These are phyloP conservation scores for Blastobotrys chiropterorum DNA, from an alignment of 805 yeast species.

Conservation along the genomic window DNA sequence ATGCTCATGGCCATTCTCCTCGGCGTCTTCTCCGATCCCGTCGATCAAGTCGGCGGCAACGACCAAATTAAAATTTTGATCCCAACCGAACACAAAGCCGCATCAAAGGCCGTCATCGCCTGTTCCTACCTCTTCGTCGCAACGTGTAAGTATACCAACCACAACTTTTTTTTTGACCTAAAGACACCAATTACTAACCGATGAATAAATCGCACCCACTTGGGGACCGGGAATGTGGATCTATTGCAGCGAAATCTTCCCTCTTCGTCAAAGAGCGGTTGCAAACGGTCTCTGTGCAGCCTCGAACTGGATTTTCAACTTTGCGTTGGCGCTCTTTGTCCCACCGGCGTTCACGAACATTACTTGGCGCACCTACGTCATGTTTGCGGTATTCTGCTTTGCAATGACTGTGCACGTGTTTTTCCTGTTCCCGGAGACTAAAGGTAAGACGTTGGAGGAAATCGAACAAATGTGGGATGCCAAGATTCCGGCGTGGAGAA, in stretches of 20 bases:
- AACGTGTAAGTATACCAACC: too few species aligned
- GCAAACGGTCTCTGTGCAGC: conserved; percentile 45
- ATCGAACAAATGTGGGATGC: conserved; percentile 41
- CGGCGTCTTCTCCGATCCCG: conserved; percentile 25
- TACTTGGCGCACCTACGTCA: conserved; percentile 50
- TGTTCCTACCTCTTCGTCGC: conserved; percentile 54
- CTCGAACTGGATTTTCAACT: conserved; percentile 29
- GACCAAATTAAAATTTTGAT: conserved; percentile 25
- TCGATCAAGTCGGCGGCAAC: conserved; percentile 11
- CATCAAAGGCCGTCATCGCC: conserved; percentile 44
- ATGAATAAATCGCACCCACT: conserved; percentile 70
- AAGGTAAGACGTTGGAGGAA: conserved; percentile 35
- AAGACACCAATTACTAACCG: too few species aligned
- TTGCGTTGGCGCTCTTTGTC: conserved; percentile 46
- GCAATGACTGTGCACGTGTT: conserved; percentile 41
- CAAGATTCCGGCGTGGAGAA: conserved; percentile 70
- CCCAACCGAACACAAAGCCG: conserved; percentile 32
- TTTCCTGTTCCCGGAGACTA: conserved; percentile 23
- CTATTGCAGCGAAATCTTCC: conserved; percentile 44
- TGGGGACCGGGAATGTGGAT: conserved; percentile 56
- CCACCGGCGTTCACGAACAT: conserved; percentile 48
- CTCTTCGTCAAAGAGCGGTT: conserved; percentile 46
- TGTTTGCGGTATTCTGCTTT: conserved; percentile 49
- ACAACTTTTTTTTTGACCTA: too few species aligned
- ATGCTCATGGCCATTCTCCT: conserved; percentile 49